These are phyloP conservation scores for Cystobasidium sp. DNA, from an alignment of 1,284 basidiomycete genomes.

Conservation along the genomic window DNA sequence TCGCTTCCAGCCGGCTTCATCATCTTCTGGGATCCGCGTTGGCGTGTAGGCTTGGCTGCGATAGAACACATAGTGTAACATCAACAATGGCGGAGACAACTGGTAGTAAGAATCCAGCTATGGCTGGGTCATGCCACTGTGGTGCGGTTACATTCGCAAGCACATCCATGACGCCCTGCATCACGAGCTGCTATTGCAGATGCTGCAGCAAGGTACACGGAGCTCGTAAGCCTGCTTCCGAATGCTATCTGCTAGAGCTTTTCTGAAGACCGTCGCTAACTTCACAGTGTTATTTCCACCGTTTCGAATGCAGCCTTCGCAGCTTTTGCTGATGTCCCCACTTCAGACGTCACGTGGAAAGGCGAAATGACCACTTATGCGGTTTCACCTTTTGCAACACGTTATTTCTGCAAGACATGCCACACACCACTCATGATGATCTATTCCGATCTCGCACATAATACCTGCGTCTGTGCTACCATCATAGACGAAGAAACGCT, in stretches of 20 bases:
- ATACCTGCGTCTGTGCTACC: conserved; percentile 4
- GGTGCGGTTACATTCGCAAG: conserved; percentile 29
- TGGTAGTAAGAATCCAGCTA: conserved; percentile 6
- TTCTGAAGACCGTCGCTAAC: too few species aligned
- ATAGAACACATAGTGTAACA: not conserved
- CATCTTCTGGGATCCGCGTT: too few species aligned
- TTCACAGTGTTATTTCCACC: too few species aligned
- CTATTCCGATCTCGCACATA: conserved; percentile 7
- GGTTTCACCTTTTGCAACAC: conserved; percentile 4
- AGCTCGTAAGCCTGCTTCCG: conserved; percentile 11
- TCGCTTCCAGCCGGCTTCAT: too few species aligned
- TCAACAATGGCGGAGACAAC: not conserved
- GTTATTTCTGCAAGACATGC: conserved; percentile 29
- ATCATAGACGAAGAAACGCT: conserved; percentile 21
- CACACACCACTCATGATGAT: conserved; percentile 21
- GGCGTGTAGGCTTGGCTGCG: not conserved
- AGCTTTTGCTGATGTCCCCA: conserved; percentile 23
- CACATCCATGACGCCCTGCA: conserved; percentile 1
- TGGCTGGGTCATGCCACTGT: conserved; percentile 35
- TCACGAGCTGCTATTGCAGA: conserved; percentile 31
- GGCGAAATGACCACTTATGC: conserved; percentile 22
- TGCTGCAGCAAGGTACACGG: conserved; percentile 38
- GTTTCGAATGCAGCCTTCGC: conserved; percentile 27
- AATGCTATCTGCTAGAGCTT: not conserved
- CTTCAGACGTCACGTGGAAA: conserved; percentile 29